Evolutionary conservation across 192 early-diverging fungal genomes (phyloP).

Genomic region (Entomortierella parvispora): DNA sequence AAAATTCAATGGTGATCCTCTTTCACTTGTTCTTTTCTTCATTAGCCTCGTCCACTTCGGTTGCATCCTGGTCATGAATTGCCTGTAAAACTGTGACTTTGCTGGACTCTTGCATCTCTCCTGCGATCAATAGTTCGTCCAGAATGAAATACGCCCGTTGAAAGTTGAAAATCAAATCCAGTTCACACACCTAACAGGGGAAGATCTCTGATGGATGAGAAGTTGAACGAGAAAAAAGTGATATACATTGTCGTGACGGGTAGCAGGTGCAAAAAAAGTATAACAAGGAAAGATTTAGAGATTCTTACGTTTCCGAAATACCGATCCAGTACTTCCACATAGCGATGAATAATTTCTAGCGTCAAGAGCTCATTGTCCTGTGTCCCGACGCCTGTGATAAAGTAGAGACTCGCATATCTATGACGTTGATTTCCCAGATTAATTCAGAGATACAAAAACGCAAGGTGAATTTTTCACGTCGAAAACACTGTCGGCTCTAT

Average conservation of each 20-base stretch:
- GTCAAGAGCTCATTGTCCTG: conserved; percentile 95
- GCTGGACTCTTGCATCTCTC: conserved; percentile 95
- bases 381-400: conserved; percentile 93
- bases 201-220: neutral
- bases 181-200: conserved; percentile 77
- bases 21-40: conserved; percentile 64
- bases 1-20: too few species aligned
- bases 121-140: conserved; percentile 89
- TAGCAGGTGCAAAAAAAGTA: too few species aligned
- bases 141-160: conserved; percentile 89
- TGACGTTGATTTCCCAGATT: too few species aligned
- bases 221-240: neutral
- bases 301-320: conserved; percentile 95
- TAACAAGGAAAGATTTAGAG: too few species aligned
- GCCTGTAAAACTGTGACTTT: conserved; percentile 81
- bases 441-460: too few species aligned
- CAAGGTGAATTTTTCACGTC: too few species aligned
- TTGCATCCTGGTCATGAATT: conserved; percentile 79
- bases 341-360: conserved; percentile 97
- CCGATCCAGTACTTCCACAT: conserved; percentile 96
- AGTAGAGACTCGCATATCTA: conserved; percentile 96
- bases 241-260: too few species aligned
- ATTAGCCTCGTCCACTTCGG: conserved; percentile 78
- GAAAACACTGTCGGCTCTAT: too few species aligned
- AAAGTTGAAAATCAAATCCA: conserved; percentile 99